A percentile compares a stretch with the other conserved stretches of the same genome.
These are phyloP conservation scores for Aspergillus costaricaensis DNA, from an alignment of 2,329 filamentous ascomycete species.

Conservation along the genomic window DNA sequence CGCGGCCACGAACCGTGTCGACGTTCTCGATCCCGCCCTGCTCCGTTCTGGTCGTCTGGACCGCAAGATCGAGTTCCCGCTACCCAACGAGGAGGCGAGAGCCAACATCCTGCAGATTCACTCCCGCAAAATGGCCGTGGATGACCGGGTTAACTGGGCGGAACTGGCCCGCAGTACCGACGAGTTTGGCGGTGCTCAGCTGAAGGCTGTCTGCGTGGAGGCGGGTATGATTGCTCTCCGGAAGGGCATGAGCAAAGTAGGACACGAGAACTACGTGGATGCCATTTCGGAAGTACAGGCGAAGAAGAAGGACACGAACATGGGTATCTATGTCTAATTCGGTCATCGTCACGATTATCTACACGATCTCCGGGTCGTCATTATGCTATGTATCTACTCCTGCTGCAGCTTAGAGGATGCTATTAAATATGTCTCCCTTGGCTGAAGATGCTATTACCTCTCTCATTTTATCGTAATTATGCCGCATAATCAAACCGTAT, in stretches of 20 bases:
- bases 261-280: conserved; percentile 98
- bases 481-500: conserved; percentile 3
- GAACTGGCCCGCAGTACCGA: conserved; percentile 95
- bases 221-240: conserved; percentile 98
- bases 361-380: neutral
- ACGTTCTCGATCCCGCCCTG: conserved; percentile 88
- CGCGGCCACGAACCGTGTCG: conserved; percentile 90
- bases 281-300: conserved; percentile 87
- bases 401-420: neutral
- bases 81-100: conserved; percentile 95
- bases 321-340: conserved; percentile 47
- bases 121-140: conserved; percentile 96
- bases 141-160: conserved; percentile 90
- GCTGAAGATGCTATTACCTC: neutral
- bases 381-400: neutral
- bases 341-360: conserved; percentile 10
- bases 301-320: conserved; percentile 82
- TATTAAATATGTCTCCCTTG: neutral
- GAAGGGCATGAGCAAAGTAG: conserved; percentile 93
- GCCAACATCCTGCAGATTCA: conserved; percentile 98
- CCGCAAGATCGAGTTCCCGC: conserved; percentile 96
- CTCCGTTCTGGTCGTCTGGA: conserved; percentile 90
- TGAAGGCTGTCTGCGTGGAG: conserved; percentile 98
- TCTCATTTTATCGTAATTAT: neutral
- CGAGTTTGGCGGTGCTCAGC: conserved; percentile 95